Evolutionary conservation across 495 filamentous ascomycete genomes (phyloP).

Genomic region (Eremomyces bilateralis): DNA sequence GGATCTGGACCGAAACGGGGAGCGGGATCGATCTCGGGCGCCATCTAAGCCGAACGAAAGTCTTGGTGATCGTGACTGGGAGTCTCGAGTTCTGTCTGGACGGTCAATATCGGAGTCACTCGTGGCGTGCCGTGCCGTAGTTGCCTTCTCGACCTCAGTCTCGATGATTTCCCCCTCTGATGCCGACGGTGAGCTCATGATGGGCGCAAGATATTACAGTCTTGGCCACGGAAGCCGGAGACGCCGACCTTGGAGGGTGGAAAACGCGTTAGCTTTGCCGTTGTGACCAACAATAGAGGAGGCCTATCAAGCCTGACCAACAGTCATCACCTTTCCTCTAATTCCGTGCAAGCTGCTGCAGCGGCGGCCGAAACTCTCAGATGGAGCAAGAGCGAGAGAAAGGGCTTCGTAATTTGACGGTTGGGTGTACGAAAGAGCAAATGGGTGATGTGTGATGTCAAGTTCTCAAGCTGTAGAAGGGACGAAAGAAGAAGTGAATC

Average conservation of each 20-base stretch:
- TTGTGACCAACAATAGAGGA: not conserved
- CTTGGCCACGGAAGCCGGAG: not conserved
- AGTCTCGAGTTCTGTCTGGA: conserved; percentile 34
- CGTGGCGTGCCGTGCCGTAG: conserved; percentile 51
- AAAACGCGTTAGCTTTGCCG: conserved; percentile 1
- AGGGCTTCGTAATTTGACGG: too few species aligned
- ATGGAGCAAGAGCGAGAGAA: too few species aligned
- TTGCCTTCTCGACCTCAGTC: conserved; percentile 47
- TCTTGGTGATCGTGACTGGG: conserved; percentile 28
- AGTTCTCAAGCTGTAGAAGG: too few species aligned
- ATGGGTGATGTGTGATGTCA: too few species aligned
- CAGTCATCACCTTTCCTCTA: conserved; percentile 1
- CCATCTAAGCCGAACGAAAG: conserved; percentile 20
- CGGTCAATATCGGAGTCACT: conserved; percentile 59
- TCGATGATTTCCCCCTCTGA: conserved; percentile 80
- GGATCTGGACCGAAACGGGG: conserved; percentile 7
- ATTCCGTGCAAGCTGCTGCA: too few species aligned
- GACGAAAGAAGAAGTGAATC: too few species aligned
- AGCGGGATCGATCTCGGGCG: conserved; percentile 3
- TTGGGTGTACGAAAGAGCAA: too few species aligned
- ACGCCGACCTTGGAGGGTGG: not conserved
- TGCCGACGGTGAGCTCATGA: conserved; percentile 30
- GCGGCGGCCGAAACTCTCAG: too few species aligned
- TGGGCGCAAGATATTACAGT: not conserved
- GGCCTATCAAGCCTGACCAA: conserved; percentile 1